Percentiles rank a stretch among this genome's conserved stretches.
Evolutionary conservation across 1,284 basidiomycete species (phyloP).

Genomic region (Pascua guehoae): DNA sequence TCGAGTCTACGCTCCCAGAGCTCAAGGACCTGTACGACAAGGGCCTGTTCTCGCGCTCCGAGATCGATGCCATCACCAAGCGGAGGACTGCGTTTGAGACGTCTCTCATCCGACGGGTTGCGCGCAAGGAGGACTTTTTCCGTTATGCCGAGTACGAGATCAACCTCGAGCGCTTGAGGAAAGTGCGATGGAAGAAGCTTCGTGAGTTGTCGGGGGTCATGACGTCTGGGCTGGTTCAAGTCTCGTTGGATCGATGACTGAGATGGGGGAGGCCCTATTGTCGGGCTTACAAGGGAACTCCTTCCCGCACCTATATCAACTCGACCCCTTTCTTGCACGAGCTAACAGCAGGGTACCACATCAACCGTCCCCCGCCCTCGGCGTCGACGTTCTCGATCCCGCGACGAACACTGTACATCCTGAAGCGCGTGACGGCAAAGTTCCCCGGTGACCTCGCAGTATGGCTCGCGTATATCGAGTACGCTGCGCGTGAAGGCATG

Average conservation of each 20-base stretch:
- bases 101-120: constrained; percentile 72
- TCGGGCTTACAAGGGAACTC: no score
- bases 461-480: constrained; percentile 83
- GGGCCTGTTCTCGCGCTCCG: constrained; percentile 65
- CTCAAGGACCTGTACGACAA: constrained; percentile 89
- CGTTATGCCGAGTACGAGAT: constrained; percentile 91
- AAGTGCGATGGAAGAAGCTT: constrained; percentile 67
- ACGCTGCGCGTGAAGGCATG: constrained; percentile 76
- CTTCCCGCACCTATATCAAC: no score
- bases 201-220: constrained; percentile 54
- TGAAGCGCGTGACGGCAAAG: constrained; percentile 81
- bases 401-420: constrained; percentile 78
- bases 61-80: constrained; percentile 80
- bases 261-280: no score
- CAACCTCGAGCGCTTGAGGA: constrained; percentile 73
- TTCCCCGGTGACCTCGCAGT: constrained; percentile 83
- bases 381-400: constrained; percentile 79
- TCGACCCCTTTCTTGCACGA: neutral
- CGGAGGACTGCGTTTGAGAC: constrained; percentile 81
- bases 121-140: constrained; percentile 83
- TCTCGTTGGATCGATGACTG: no score
- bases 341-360: constrained; percentile 34
- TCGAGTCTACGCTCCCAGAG: constrained; percentile 95
- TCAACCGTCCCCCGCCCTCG: constrained; percentile 55
- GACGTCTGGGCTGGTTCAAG: no score